Evolutionary conservation across 345 rosid genomes (phyloP).

Genomic region (Pistacia vera): DNA sequence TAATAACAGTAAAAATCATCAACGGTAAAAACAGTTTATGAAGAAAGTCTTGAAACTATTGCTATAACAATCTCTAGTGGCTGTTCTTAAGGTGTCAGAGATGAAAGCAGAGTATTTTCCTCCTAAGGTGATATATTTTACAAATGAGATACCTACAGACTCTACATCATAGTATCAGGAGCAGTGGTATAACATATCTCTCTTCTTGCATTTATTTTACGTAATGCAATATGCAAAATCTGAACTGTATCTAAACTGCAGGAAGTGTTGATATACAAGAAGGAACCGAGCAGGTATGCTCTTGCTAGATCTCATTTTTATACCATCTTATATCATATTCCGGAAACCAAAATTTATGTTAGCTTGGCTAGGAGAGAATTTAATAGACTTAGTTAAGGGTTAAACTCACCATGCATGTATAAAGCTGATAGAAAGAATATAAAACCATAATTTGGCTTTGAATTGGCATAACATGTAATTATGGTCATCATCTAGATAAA

Average conservation of each 20-base stretch:
- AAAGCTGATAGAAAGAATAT: background rate
- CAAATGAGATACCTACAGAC: conserved; percentile 90
- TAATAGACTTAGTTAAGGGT: background rate
- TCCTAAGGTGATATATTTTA: conserved; percentile 89
- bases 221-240: conserved; percentile 8
- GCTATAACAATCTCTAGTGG: background rate
- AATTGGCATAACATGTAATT: background rate
- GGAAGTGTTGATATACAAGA: conserved; percentile 73
- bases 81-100: conserved; percentile 58
- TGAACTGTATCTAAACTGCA: conserved; percentile 38
- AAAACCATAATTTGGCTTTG: background rate
- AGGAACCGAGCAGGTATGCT: conserved; percentile 79
- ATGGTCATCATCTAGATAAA: background rate
- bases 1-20: too few species aligned
- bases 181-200: conserved; percentile 61
- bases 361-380: background rate
- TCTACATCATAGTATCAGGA: conserved; percentile 86
- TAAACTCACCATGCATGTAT: background rate
- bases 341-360: background rate
- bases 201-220: background rate
- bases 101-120: conserved; percentile 91
- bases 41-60: background rate
- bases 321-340: background rate
- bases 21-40: too few species aligned
- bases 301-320: background rate